Evolutionary conservation across 805 yeast genomes (phyloP), one percentile per base, ranked within the genome.

Genomic region (Yarrowia deformans): DNA sequence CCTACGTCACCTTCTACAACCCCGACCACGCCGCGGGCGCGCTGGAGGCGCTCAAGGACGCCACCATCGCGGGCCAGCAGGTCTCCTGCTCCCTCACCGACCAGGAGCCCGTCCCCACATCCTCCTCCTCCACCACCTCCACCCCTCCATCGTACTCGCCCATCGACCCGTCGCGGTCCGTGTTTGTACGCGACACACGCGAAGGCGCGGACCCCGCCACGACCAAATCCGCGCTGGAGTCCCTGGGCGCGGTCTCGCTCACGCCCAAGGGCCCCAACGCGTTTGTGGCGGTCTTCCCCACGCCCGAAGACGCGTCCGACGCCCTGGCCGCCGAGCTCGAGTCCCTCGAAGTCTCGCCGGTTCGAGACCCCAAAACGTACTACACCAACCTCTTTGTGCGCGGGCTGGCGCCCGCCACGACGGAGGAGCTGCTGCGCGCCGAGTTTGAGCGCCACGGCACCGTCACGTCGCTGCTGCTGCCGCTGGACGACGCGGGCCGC

Each of bases 1-100:
- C 95, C 76, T 92, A 91, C 81, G 97, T 92, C 75, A 92, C 91
- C 86, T 91, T 83, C 67, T 63, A 86, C 89, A 87, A 81, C 86
- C 86, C 84, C 73, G 89, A 85, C 48, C 68, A 63, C 68, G 68
- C 68, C 18, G 12, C 9, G 13, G 37, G 7, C 19, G 56, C 55
- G 2, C 56, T 19, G n/a, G 56, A n/a, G 32, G 56, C 55, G 48
- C 32, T 63, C 16, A 19, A 35, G 19, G 29, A 45, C 12, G 12
- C 55, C 5, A 9, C 14, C 18, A 19, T 61, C 10, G 45, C 10
- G 3, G 68, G 68, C 23, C 23, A 19, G 16, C n/a, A 10, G 18
- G 39, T 63, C 46, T 10, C 56, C 19, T 63, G 68, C 39, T 19
- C 45, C 8, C 29, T 60, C 19, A 37, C 52, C 9, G 37, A 48